Evolutionary conservation across 2,329 filamentous ascomycete genomes (phyloP), one percentile per base, ranked within the genome.

Genomic region (Colletotrichum theobromicola): DNA sequence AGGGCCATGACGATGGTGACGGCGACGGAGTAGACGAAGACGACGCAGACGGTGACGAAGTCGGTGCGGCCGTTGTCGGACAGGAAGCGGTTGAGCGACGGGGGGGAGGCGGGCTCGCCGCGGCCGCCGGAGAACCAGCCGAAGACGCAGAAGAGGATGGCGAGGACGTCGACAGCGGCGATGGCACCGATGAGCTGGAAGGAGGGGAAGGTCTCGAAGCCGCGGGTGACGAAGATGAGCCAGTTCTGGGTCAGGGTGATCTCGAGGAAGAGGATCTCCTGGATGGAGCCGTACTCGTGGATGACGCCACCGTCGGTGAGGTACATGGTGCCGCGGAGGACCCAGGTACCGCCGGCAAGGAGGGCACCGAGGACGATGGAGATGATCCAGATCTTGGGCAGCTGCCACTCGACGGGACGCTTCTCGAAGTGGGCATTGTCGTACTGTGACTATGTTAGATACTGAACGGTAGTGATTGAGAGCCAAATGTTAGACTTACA

Each of bases 361-460:
- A 94, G 85, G 37, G 90, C 77, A 83, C 93, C 93, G 65, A 95
- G 90, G 74, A 93, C 86, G 77, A 93, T 87, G 76, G 90, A 93
- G 80, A 95, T 94, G 78, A 95, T 89, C 93, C 93, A 95, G 82
- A 95, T 95, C 89, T 95, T 95, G 77, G 93, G 93, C 77, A 95
- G 83, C 85, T 95, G 93, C 93, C 93, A 95, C 84, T 95, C 93
- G 79, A 95, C 93, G 16, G 93, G 93, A 50, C 93, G 91, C 75
- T 88, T 88, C 81, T 95, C 93, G 79, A 92, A 94, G 86, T 94
- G 92, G 61, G 93, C 93, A 82, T 95, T 94, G 82, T 95, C 93
- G 86, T 95, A 95, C 73, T 75, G 24, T 9, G 15, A 10, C 4
- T 2, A 32, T 42, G 60, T 75, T 75, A 75, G 63, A 53, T 18